Evolutionary conservation across 163 green algal species (phyloP).

Genomic region (Chloromonas sp.): DNA sequence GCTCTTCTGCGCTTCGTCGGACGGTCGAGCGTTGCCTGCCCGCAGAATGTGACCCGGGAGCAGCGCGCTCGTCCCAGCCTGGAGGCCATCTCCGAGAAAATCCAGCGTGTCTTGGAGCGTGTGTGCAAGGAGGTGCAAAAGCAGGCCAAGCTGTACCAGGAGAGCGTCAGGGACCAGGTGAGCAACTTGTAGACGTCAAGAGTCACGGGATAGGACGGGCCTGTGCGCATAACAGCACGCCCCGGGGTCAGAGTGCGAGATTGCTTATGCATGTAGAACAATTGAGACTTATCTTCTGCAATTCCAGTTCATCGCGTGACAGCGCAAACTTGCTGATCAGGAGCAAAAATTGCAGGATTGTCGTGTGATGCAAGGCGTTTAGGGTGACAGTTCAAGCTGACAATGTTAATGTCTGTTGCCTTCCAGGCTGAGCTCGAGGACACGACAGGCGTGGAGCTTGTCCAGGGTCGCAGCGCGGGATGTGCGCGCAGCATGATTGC

Average conservation of each 20-base stretch:
- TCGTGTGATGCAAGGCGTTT: too few species aligned
- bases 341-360: too few species aligned
- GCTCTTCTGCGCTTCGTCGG: too few species aligned
- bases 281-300: too few species aligned
- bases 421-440: conserved; percentile 57
- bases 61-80: conserved; percentile 62
- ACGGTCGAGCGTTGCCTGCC: background rate
- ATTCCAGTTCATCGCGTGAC: too few species aligned
- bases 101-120: conserved; percentile 60
- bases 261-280: too few species aligned
- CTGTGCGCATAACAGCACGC: too few species aligned
- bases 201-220: too few species aligned
- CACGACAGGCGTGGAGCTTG: conserved; percentile 70
- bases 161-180: conserved; percentile 54
- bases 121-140: conserved; percentile 61
- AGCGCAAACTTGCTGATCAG: too few species aligned
- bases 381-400: too few species aligned
- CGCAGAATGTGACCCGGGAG: conserved; percentile 39
- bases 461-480: conserved; percentile 21
- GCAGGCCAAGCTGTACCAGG: conserved; percentile 63
- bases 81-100: conserved; percentile 58
- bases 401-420: too few species aligned
- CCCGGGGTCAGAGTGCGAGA: too few species aligned
- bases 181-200: background rate
- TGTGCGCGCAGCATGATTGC: conserved; percentile 41